A percentile compares a stretch with the other conserved stretches of the same genome.
Conservation (phyloP, 2,329 filamentous ascomycete species). For the Lachnellula occidentalis region DNA sequence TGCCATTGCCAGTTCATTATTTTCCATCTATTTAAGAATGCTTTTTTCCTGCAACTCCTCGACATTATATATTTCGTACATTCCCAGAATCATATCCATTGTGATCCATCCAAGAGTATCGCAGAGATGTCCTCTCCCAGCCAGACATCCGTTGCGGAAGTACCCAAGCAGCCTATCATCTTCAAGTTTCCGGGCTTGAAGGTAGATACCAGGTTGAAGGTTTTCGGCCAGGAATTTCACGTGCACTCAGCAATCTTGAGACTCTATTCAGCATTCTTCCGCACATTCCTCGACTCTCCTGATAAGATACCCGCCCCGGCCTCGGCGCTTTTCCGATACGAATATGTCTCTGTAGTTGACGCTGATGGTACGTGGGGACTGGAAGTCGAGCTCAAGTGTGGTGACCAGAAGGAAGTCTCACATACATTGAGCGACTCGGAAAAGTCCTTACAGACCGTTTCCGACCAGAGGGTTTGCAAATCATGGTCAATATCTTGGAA, state of each 20-base stretch:
- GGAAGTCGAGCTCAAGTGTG: neutral
- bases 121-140: neutral
- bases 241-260: constrained; percentile 10
- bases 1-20: too few species aligned
- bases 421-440: too few species aligned
- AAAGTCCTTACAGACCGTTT: too few species aligned
- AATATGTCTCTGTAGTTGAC: constrained; percentile 14
- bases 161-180: neutral
- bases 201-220: constrained; percentile 2
- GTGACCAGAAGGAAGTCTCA: neutral
- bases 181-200: neutral
- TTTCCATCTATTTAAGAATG: too few species aligned
- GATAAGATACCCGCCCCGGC: constrained; percentile 5
- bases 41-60: too few species aligned
- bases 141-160: neutral
- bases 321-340: constrained; percentile 7
- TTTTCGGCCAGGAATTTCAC: constrained; percentile 3
- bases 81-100: too few species aligned
- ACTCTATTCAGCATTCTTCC: constrained; percentile 9
- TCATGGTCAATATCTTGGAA: too few species aligned
- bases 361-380: constrained; percentile 13
- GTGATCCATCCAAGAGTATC: neutral
- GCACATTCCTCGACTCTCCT: constrained; percentile 10
- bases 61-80: too few species aligned
- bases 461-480: too few species aligned